Conservation (phyloP, 306 rosid genomes). For the Quercus ilex region DNA sequence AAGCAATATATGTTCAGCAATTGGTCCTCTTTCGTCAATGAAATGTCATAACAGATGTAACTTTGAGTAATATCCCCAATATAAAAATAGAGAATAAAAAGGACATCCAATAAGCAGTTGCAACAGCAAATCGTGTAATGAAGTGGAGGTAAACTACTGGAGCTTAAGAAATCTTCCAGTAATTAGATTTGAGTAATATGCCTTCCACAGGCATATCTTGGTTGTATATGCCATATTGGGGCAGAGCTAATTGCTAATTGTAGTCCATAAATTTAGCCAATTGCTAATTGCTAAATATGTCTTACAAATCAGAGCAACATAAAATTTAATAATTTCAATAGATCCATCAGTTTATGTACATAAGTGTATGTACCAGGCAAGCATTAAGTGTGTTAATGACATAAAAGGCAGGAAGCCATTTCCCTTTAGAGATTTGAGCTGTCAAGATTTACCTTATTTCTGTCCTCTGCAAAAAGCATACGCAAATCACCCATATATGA, state of each 20-base stretch:
- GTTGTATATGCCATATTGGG: background rate
- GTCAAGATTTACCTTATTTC: constrained; percentile 60
- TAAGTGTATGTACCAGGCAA: background rate
- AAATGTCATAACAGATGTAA: constrained; percentile 7
- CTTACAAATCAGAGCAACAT: constrained; percentile 8
- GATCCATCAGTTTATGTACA: constrained; percentile 8
- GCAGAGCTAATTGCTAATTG: background rate
- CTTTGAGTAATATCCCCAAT: background rate
- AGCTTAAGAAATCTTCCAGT: background rate
- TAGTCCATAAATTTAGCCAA: background rate
- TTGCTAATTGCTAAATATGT: background rate
- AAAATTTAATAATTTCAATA: background rate
- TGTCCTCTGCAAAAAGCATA: constrained; percentile 96
- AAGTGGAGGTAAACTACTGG: background rate
- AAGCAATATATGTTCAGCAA: background rate
- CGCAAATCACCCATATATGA: constrained; percentile 87
- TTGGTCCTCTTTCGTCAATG: constrained; percentile 10
- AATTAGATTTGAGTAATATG: background rate
- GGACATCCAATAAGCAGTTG: background rate
- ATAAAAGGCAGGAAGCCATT: constrained; percentile 3
- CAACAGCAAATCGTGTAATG: background rate
- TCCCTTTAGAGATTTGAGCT: constrained; percentile 15
- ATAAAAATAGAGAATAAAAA: background rate
- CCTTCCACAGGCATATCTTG: background rate
- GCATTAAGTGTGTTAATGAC: constrained; percentile 1